Conservation (phyloP, 176 grass and related monocot species). For the sorghum (Sorghum bicolor) region Sorghum_bicolor_NCBIv3 NC_012879.2:11113001-11113500, state of each 20-base stretch:
- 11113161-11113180: not conserved
- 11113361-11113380: constrained; percentile 74
- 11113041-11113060: constrained; percentile 87
- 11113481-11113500: constrained; percentile 42
- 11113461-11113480: constrained; percentile 66
- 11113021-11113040: constrained; percentile 93
- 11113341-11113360: constrained; percentile 60
- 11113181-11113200: too few species aligned
- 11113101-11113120: constrained; percentile 74
- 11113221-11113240: not conserved
- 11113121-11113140: constrained; percentile 76
- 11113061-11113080: constrained; percentile 79
- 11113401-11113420: constrained; percentile 74
- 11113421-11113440: constrained; percentile 65
- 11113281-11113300: constrained; percentile 12
- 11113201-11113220: not conserved
- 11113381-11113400: constrained; percentile 61
- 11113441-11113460: constrained; percentile 61
- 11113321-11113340: constrained; percentile 58
- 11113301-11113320: constrained; percentile 71
- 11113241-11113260: not conserved
- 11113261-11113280: not conserved
- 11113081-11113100: constrained; percentile 79
- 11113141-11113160: not conserved
- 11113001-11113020: not conserved